phyloP scores from a whole-genome alignment of 2,329 filamentous ascomycete species.

The Meredithiella fracta region DNA sequence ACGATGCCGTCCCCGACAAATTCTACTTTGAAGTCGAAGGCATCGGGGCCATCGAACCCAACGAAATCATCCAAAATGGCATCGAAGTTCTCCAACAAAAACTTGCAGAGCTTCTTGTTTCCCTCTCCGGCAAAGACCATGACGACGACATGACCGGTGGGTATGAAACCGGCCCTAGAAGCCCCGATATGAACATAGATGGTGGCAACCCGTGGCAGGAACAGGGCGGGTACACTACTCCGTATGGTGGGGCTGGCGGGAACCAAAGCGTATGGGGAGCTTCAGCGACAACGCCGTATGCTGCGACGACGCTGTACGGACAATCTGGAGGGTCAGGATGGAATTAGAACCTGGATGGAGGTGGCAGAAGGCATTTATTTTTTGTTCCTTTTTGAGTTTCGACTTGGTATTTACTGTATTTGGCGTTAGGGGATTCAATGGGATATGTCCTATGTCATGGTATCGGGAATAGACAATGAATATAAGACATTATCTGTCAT shows the following conservation, averaged over 20 bases:
- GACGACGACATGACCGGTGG: slow-evolving; percentile 24
- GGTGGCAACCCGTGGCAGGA: slow-evolving; percentile 41
- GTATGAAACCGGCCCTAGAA: slow-evolving; percentile 47
- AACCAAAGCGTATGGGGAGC: slow-evolving; percentile 47
- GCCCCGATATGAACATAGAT: slow-evolving; percentile 46
- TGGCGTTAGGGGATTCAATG: slow-evolving; percentile 7
- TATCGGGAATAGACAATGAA: not conserved
- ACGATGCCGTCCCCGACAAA: slow-evolving; percentile 62
- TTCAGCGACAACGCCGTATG: slow-evolving; percentile 31
- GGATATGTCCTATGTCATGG: not conserved
- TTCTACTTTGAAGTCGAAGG: slow-evolving; percentile 95
- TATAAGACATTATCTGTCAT: not conserved
- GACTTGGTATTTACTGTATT: slow-evolving; percentile 2
- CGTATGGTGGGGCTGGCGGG: slow-evolving; percentile 42
- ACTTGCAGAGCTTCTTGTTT: slow-evolving; percentile 61
- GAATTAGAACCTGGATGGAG: slow-evolving; percentile 12
- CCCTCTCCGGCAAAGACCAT: slow-evolving; percentile 36
- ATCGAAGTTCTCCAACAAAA: slow-evolving; percentile 84
- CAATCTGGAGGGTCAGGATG: slow-evolving; percentile 15
- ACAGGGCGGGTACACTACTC: slow-evolving; percentile 48
- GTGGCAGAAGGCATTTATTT: slow-evolving; percentile 2
- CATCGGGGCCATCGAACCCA: slow-evolving; percentile 73
- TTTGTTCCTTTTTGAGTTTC: slow-evolving; percentile 5
- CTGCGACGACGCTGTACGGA: slow-evolving; percentile 29
- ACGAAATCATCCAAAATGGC: slow-evolving; percentile 73